Base-by-base conservation (phyloP, 106 monocot species). In the Dioscorea alata region DNA sequence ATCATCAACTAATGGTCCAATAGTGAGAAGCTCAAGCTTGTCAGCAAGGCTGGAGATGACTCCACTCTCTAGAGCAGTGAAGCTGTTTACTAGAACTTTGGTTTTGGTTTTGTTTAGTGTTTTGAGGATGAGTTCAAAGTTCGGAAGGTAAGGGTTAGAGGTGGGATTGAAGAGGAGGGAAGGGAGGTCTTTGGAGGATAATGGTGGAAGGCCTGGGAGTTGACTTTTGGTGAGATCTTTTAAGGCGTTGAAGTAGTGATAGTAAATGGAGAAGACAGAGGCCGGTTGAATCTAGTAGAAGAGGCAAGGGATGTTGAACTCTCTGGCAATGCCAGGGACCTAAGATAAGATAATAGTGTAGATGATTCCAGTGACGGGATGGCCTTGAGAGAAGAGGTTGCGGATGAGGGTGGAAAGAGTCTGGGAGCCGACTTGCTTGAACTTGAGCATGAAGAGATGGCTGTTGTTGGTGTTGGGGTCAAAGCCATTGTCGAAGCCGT, bases 11-110 rank as follows among this genome's bases (percentile, higher is more conserved):
- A 77, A 13, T 6, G 89, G 89, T 0, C 85, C 89, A 10, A 89
- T 19, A 4, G 79, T 20, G 18, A 89, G n/a, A 0, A 85, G 19
- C n/a, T 89, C 65, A 12, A 85, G 4, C 53, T 21, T 19, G 16
- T 72, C 64, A 33, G 42, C 42, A 24, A 20, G 9, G 70, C 10
- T 5, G 69, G 25, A 42, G 22, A 15, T 28, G 20, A 42, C 65
- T 12, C 34, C 72, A 2, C 32, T 23, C 67, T 89, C 85, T 65
- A 89, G 60, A 7, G 50, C 73, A 2, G 85, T 73, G 50, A 82
- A 89, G 4, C 82, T 76, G 80, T 89, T 85, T 12, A 82, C 48
- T 22, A 85, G 64, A 16, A 89, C 76, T 50, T n/a, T 67, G 0
- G 72, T 69, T 32, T 32, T 68, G 19, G 12, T 4, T 32, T 50